Evolutionary conservation across 202 grass and related monocot species (phyloP).

Genomic region (Musa balbisiana): DNA sequence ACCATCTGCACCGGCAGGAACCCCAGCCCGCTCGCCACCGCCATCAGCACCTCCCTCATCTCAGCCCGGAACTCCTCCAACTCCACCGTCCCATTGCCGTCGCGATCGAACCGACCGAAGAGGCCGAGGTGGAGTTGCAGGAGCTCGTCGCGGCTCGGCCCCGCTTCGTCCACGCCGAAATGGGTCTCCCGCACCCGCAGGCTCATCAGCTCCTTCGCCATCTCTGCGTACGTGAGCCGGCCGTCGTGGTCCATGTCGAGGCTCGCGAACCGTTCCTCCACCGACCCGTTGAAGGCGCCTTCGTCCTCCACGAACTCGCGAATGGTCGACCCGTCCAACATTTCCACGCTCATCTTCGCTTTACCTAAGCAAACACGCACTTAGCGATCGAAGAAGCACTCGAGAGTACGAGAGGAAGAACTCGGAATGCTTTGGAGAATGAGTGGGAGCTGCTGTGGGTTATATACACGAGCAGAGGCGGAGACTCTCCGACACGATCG

Average conservation of each 20-base stretch:
- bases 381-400: no score
- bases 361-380: neutral
- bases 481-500: no score
- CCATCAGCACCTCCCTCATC: slow-evolving; percentile 77
- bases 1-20: slow-evolving; percentile 69
- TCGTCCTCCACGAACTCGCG: slow-evolving; percentile 59
- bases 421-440: slow-evolving; percentile 15
- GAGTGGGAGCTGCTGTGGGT: neutral
- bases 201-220: slow-evolving; percentile 47
- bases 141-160: slow-evolving; percentile 24
- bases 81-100: slow-evolving; percentile 51
- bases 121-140: slow-evolving; percentile 20
- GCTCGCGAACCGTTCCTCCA: slow-evolving; percentile 36
- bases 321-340: slow-evolving; percentile 51
- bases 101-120: slow-evolving; percentile 48
- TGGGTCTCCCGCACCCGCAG: slow-evolving; percentile 52
- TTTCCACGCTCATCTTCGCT: slow-evolving; percentile 64
- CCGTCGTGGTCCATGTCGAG: slow-evolving; percentile 55
- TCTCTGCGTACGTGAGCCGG: slow-evolving; percentile 52
- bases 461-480: neutral
- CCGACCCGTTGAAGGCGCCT: slow-evolving; percentile 36
- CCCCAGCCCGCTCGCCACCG: slow-evolving; percentile 47
- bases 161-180: slow-evolving; percentile 41
- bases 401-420: neutral
- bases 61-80: slow-evolving; percentile 55